These are phyloP conservation scores for Vitis rupestris DNA, from an alignment of 164 flowering plant species.

Conservation along the genomic window DNA sequence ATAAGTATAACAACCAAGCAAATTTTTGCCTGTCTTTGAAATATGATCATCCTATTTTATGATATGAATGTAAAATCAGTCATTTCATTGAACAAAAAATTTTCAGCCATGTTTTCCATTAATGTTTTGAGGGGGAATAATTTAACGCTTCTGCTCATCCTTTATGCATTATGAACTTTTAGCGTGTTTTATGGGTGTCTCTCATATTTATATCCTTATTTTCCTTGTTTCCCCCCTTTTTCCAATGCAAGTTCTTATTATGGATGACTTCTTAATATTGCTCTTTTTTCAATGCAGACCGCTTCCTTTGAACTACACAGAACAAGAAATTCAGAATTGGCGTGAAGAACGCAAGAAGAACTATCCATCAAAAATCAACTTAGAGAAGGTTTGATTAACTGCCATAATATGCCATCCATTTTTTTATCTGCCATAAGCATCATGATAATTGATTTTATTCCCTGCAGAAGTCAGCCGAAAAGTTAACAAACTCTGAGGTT, in stretches of 20 bases:
- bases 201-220: no score
- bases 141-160: no score
- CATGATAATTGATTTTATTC: conserved; percentile 8
- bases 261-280: background rate
- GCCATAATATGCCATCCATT: background rate
- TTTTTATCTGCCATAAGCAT: background rate
- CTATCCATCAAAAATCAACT: conserved; percentile 57
- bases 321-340: conserved; percentile 81
- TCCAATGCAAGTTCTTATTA: background rate
- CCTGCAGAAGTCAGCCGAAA: conserved; percentile 46
- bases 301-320: conserved; percentile 51
- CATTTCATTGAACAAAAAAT: no score
- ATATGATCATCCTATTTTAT: no score
- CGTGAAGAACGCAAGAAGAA: conserved; percentile 76
- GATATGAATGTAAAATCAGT: no score
- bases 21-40: no score
- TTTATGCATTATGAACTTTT: no score
- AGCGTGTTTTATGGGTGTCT: no score
- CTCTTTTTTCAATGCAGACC: conserved; percentile 28
- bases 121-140: no score
- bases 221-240: no score
- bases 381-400: conserved; percentile 50
- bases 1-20: no score
- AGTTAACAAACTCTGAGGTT: conserved; percentile 24
- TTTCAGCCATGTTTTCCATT: no score